These are phyloP conservation scores for Ogataea thermomethanolica DNA, from an alignment of 805 yeast species.

Conservation along the genomic window DNA sequence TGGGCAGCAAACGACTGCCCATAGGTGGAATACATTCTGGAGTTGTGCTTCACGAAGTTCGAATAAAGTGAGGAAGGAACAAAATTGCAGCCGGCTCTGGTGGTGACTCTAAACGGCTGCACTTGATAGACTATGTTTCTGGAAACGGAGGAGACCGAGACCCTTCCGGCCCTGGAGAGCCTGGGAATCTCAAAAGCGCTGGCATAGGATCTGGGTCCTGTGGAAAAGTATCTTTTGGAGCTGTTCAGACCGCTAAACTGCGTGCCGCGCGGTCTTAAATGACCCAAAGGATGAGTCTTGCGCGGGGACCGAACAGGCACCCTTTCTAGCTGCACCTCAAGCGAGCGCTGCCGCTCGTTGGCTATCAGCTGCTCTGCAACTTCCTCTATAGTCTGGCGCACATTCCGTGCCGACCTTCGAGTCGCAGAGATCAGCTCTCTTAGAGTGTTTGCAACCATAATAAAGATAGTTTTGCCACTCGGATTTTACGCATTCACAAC, in stretches of 20 bases:
- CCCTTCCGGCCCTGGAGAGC: constrained; percentile 1
- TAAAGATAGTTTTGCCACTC: constrained; percentile 7
- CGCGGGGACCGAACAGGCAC: constrained; percentile 38
- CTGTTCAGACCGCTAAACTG: constrained; percentile 26
- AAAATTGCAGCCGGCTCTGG: constrained; percentile 24
- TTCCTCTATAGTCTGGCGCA: constrained; percentile 47
- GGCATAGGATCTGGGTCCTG: constrained; percentile 11
- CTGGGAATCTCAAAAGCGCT: constrained; percentile 5
- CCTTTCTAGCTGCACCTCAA: constrained; percentile 30
- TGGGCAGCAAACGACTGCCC: constrained; percentile 44
- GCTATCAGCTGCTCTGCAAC: constrained; percentile 36
- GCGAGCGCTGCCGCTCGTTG: constrained; percentile 31
- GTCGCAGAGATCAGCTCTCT: constrained; percentile 46
- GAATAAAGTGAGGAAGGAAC: constrained; percentile 34
- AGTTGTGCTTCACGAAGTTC: constrained; percentile 34
- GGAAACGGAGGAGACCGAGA: constrained; percentile 15
- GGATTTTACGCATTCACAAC: constrained; percentile 5
- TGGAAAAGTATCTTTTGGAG: constrained; percentile 15
- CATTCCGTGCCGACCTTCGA: constrained; percentile 43
- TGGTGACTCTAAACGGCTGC: constrained; percentile 28
- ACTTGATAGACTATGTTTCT: constrained; percentile 23
- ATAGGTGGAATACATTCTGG: constrained; percentile 38
- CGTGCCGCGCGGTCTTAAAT: constrained; percentile 8
- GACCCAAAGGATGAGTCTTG: constrained; percentile 22
- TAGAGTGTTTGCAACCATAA: constrained; percentile 34